Evolutionary conservation across 129 eudicot species (phyloP), one percentile per base, ranked within the genome.

Genomic region (Chrysanthemum lavandulifolium): DNA sequence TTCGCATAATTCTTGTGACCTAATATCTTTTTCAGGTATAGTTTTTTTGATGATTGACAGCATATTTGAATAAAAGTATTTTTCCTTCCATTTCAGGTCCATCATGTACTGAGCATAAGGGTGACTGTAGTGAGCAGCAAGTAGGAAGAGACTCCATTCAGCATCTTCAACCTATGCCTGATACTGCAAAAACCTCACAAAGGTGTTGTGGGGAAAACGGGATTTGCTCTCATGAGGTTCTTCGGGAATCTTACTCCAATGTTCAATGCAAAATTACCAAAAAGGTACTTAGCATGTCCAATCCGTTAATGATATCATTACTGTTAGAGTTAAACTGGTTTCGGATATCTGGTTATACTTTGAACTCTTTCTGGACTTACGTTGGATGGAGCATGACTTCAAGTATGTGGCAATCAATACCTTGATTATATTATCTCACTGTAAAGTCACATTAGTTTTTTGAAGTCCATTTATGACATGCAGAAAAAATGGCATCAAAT

Each of bases 201-300:
- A 62, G 10, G 13, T 72, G 83, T 70, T 67, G 80, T 74, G 92
- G 90, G 63, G 76, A 67, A 57, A 77, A 91, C 65, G 96, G 86
- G 31, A 88, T 95, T 59, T 95, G 87, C 80, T 83, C 92, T 74
- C 91, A 95, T 16, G 96, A 95, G 87, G 96, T 90, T 85, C 97
- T 95, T 68, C 77, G 79, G 68, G 90, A 91, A 53, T 62, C 85
- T 40, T 79, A 59, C 27, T 81, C 89, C 54, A 73, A 67, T 58
- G 47, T 69, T 40, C 79, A 74, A 63, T 67, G 68, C 78, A 95
- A 83, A 68, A 79, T 83, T 55, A 67, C 63, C 63, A 83, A 85
- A 54, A 95, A 95, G 99, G 99, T 94, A 85, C 49, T 10, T 50
- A 8, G 27, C n/a, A 10, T 23, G 8, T 14, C 54, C n/a, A 1